Evolutionary conservation across 148 eudicot species (phyloP).

Genomic region (Camellia japonica): DNA sequence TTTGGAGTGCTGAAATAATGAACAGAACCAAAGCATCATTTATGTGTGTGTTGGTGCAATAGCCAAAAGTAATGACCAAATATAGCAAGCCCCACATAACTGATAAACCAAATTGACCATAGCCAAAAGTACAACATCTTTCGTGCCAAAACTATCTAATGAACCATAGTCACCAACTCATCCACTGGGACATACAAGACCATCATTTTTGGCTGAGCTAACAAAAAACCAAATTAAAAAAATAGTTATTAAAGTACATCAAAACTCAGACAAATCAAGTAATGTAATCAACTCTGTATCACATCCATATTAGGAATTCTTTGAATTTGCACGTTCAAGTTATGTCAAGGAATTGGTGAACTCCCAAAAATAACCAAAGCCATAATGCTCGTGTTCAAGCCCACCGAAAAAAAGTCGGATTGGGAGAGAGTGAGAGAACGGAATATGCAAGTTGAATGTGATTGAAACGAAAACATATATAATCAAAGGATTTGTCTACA

Average conservation of each 20-base stretch:
- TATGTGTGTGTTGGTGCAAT: neutral
- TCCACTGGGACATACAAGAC: neutral
- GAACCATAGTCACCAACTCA: neutral
- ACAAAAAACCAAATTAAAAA: neutral
- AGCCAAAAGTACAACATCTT: neutral
- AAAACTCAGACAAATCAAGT: neutral
- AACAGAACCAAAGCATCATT: slow-evolving; percentile 10
- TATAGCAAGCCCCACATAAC: neutral
- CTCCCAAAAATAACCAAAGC: neutral
- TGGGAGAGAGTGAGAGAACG: neutral
- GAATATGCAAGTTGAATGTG: neutral
- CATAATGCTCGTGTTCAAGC: neutral
- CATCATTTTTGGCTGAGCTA: neutral
- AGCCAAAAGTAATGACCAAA: neutral
- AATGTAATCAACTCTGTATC: neutral
- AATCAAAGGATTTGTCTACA: too few species aligned
- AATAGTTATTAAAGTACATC: neutral
- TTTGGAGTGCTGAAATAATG: slow-evolving; percentile 52
- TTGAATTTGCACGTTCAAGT: neutral
- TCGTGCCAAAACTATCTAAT: neutral
- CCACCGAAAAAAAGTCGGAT: neutral
- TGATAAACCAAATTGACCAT: neutral
- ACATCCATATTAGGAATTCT: neutral
- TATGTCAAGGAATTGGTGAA: neutral
- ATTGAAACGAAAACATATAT: neutral